Base-by-base conservation (phyloP, 2,329 filamentous ascomycete genomes). In the Pseudogymnoascus sp. region DNA sequence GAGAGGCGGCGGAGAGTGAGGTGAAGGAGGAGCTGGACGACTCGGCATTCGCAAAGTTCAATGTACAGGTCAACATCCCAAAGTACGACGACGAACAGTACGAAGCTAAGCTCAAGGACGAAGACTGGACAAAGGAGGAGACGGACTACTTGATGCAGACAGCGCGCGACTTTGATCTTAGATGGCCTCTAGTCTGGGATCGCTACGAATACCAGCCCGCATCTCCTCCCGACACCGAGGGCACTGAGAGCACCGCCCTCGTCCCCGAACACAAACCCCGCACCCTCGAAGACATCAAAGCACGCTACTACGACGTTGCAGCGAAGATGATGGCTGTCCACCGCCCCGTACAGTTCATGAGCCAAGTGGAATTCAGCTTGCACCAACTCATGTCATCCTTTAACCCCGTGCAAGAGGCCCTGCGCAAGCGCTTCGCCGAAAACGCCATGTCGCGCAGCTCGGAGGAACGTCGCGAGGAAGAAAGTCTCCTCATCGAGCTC, bases 111-210 rank as follows among this genome's bases (percentile, higher is more conserved):
- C 74, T 99, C 57, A 81, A 84, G 66, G 87, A 79, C 69, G 77
- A 83, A 12, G 85, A 92, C 66, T 99, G 94, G 94, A 86, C 88
- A 12, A 90, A 88, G 68, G 87, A 94, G 67, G 94, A 99, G 74
- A 99, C 94, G 7, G 91, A 96, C 70, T 96, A 96, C 70, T 74
- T 99, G 63, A 81, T 97, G 70, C 77, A 82, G 2, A 71, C 92
- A 34, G 89, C 84, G 12, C 80, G 80, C 61, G 87, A 92, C 52
- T 96, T 85, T 69, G 90, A 95, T 69, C 79, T 96, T 62, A 86
- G 94, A 65, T 99, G 94, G 91, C 82, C 92, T 3, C 73, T 97
- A 13, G 89, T 99, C 62, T 90, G 87, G 78, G 94, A 99, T 72
- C 88, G 92, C 61, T 99, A 96, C 74, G 89, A 95, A 59, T 95